Conservation (phyloP, 2,329 filamentous ascomycete species). For the Ophiostoma tasmaniense region DNA sequence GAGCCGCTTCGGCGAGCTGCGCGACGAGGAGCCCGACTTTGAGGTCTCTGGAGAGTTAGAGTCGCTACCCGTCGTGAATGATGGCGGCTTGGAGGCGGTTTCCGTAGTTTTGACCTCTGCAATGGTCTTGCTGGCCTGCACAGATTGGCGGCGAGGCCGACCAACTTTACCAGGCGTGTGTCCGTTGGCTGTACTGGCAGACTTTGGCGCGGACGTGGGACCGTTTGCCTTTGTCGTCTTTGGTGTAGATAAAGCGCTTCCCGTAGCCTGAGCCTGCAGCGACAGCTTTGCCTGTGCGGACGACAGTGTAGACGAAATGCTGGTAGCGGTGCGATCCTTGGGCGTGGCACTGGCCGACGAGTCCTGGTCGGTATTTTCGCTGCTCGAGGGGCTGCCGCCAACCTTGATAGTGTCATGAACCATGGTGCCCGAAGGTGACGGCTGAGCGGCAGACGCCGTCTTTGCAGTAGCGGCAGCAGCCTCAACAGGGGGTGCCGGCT, state of each 20-base stretch:
- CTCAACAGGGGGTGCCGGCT: conserved; percentile 1
- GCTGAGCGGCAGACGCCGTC: conserved; percentile 23
- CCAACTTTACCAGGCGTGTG: conserved; percentile 10
- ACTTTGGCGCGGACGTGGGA: background rate
- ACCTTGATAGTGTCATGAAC: conserved; percentile 53
- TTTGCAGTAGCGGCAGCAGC: background rate
- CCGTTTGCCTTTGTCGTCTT: background rate
- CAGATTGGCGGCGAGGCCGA: conserved; percentile 11
- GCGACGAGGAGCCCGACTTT: background rate
- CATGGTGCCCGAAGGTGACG: conserved; percentile 35
- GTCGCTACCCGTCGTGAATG: background rate
- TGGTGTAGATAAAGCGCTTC: background rate
- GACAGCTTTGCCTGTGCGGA: conserved; percentile 4
- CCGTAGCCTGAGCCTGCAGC: background rate
- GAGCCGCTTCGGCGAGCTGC: conserved; percentile 9
- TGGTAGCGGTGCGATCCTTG: conserved; percentile 11
- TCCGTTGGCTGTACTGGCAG: background rate
- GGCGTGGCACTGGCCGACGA: conserved; percentile 21
- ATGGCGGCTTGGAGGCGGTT: background rate
- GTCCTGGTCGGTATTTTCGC: conserved; percentile 26
- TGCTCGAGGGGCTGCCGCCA: conserved; percentile 33
- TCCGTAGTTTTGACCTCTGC: background rate
- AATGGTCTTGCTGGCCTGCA: background rate
- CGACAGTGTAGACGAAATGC: background rate
- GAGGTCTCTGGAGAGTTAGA: conserved; percentile 6